Base-by-base conservation (phyloP, 805 yeast genomes). In the Zygosaccharomyces kombuchaensis region DNA sequence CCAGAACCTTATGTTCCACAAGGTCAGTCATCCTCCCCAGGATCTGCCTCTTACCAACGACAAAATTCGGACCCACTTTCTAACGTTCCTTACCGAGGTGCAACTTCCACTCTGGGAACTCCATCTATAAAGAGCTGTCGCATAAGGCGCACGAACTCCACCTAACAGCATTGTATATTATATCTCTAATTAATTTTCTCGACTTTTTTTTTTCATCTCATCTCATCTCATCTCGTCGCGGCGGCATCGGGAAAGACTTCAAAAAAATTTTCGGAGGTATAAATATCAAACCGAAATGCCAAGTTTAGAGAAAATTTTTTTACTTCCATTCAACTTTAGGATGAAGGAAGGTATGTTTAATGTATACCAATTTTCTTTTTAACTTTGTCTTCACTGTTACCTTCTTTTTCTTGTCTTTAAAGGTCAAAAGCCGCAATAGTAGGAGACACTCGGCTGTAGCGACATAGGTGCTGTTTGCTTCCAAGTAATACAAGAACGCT, bases 301-400 rank as follows among this genome's bases (percentile, higher is more conserved):
- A 44, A 48, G 36, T 43, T 45, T 36, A 46, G 46, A 27, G 4
- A 12, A 17, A 32, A 31, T n/a, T 34, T 25, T 40, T 22, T 6
- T 13, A n/a, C 27, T 26, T 26, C 22, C 19, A n/a, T 34, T 22
- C 25, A 8, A 5, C 34, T 10, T 27, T 13, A n/a, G 2, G 13
- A 39, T 13, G 26, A 21, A 13, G 12, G 14, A 17, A 23, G 29
- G 54, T 46, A 47, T 53, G 48, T 53, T 55, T 49, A 31, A 44
- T 45, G 43, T 44, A 52, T 37, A 52, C 52, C 50, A 54, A 42
- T 54, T 54, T 48, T 39, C 44, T 53, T 54, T 54, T 42, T 42
- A 23, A 5, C 9, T 48, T 42, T 36, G 16, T 30, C 26, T 37
- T 43, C 30, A 31, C 38, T 39, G 22, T 36, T 45, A 48, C 44